Percentiles rank a stretch among this genome's conserved stretches.
These are phyloP conservation scores for Naematelia aurantialba DNA, from an alignment of 768 basidiomycete genomes.

Conservation along the genomic window DNA sequence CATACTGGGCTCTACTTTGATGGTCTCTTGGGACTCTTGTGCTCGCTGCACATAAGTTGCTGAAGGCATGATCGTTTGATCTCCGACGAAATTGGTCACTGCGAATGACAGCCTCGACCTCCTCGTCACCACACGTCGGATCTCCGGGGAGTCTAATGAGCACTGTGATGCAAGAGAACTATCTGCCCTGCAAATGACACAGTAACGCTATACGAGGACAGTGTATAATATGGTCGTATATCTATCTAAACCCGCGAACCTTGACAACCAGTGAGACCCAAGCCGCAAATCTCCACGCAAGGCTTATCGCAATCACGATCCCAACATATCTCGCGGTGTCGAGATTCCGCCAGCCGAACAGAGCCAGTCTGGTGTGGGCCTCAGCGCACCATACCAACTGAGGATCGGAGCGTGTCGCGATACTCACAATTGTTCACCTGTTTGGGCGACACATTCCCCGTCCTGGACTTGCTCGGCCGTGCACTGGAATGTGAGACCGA, in stretches of 20 bases:
- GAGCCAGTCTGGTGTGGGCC: conserved; percentile 32
- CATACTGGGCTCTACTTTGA: too few relatives aligned
- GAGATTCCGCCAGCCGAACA: conserved; percentile 43
- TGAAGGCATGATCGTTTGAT: too few relatives aligned
- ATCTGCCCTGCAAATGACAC: too few relatives aligned
- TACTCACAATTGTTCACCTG: conserved; percentile 47
- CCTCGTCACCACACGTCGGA: too few relatives aligned
- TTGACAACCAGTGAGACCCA: conserved; percentile 28
- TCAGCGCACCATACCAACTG: background rate
- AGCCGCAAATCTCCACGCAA: conserved; percentile 42
- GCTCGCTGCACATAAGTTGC: too few relatives aligned
- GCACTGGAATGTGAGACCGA: conserved; percentile 48
- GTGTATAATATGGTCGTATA: too few relatives aligned
- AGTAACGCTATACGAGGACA: background rate
- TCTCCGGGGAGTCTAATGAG: too few relatives aligned
- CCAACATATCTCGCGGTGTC: conserved; percentile 35
- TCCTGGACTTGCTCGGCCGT: conserved; percentile 31
- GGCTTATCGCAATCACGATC: conserved; percentile 35
- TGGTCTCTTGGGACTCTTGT: too few relatives aligned
- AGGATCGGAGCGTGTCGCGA: background rate
- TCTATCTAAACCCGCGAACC: conserved; percentile 23
- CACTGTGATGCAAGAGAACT: too few relatives aligned
- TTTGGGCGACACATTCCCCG: conserved; percentile 50
- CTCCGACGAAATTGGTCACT: too few relatives aligned
- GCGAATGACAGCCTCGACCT: too few relatives aligned